Base-by-base conservation (phyloP, 306 rosid species). In the Sicyos edulis region DNA sequence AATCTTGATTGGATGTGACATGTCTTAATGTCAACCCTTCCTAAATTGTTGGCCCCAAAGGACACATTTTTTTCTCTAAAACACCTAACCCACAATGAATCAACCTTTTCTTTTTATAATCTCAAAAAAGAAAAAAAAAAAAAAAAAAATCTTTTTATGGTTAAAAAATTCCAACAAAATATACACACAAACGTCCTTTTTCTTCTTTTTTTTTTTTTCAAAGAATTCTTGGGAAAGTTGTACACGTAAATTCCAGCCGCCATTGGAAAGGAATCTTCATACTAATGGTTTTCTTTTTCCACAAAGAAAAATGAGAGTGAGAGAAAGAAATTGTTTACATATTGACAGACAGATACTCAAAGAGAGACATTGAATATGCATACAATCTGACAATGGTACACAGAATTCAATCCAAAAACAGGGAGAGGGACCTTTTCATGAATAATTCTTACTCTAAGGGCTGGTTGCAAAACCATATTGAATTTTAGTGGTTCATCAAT, bases 181-280 rank as follows among this genome's bases (percentile, higher is more conserved):
- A 61, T 59, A 29, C 26, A 58, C 8, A 53, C 9, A n/a, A 68
- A 52, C 21, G 54, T 69, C 74, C 10, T 50, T 50, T 50, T 69
- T 58, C 37, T 32, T 32, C 37, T 32, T 32, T 32, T 69, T 50
- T 69, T 50, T n/a, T 44, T 66, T 61, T 61, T 13, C 7, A 15
- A 40, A 65, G 44, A 45, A 10, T 66, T 66, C 19, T 66, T 66
- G 54, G 54, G 37, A 49, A 70, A 49, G 74, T 70, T 70, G 60
- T 24, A 51, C 60, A 70, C 74, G 74, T 50, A 70, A 70, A 70
- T 51, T 53, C 74, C 49, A 70, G 74, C 74, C 24, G 45, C 59
- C 74, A 51, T 26, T 10, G 15, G 22, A 21, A 70, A 15, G 60
- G 74, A 70, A 70, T 70, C 9, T 51, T 59, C 47, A 22, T 53